phyloP scores from a whole-genome alignment of 106 monocot species.

The Agapanthus africanus region DNA sequence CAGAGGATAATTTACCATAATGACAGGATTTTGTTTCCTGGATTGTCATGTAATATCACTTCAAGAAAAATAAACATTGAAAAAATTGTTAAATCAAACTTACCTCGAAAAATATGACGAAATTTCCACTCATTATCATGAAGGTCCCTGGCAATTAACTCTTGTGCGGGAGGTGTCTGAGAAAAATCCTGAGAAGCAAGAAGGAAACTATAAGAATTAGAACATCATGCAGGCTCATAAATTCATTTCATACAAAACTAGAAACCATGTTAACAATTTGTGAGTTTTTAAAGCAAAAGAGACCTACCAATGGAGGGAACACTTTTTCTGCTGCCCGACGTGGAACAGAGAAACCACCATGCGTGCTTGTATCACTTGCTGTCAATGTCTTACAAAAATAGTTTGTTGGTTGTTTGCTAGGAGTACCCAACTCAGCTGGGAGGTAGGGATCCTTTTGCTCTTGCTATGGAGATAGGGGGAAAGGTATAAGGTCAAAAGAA shows the following conservation, averaged over 20 bases:
- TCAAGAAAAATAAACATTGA: too few relatives aligned
- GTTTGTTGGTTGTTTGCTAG: slow-evolving; percentile 78
- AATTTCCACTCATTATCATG: slow-evolving; percentile 91
- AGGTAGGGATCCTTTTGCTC: slow-evolving; percentile 79
- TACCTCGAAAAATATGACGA: slow-evolving; percentile 86
- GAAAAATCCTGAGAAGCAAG: slow-evolving; percentile 87
- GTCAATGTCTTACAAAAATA: slow-evolving; percentile 87
- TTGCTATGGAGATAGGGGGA: slow-evolving; percentile 35
- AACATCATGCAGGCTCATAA: too few relatives aligned
- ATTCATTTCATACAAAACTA: too few relatives aligned
- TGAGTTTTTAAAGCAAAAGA: not conserved
- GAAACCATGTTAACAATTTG: too few relatives aligned
- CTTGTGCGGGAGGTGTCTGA: slow-evolving; percentile 75
- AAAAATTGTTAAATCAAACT: too few relatives aligned
- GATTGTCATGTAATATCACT: too few relatives aligned
- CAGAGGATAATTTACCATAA: too few relatives aligned
- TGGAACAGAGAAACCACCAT: slow-evolving; percentile 86
- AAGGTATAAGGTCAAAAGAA: too few relatives aligned
- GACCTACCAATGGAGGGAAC: slow-evolving; percentile 57
- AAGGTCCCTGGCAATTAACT: slow-evolving; percentile 69
- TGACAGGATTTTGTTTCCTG: too few relatives aligned
- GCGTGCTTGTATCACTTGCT: slow-evolving; percentile 77
- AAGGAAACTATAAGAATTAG: not conserved
- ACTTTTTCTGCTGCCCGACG: slow-evolving; percentile 83
- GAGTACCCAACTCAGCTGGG: slow-evolving; percentile 48